Evolutionary conservation across 179 eudicot genomes (phyloP).

Genomic region (Amaranthus tricolor): DNA sequence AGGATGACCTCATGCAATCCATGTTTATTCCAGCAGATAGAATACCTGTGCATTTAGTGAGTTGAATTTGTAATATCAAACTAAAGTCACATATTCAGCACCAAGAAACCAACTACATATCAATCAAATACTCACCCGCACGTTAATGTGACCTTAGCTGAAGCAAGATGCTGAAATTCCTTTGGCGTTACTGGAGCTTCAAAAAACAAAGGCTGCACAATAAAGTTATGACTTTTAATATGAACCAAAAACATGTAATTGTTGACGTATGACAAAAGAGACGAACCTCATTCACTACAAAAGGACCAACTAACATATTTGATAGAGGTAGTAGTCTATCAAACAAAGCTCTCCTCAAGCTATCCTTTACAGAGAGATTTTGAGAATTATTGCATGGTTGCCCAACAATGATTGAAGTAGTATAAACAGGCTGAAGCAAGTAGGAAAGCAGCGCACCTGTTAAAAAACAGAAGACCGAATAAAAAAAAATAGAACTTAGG

Average conservation of each 20-base stretch:
- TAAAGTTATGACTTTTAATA: constrained; percentile 1
- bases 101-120: neutral
- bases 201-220: constrained; percentile 58
- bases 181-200: constrained; percentile 69
- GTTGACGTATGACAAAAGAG: constrained; percentile 10
- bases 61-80: neutral
- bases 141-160: constrained; percentile 68
- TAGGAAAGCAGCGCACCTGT: constrained; percentile 82
- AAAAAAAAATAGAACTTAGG: neutral
- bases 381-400: constrained; percentile 37
- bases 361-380: constrained; percentile 30
- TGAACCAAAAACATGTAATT: neutral
- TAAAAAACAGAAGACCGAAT: neutral
- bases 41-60: constrained; percentile 47
- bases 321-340: constrained; percentile 58
- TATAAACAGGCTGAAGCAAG: constrained; percentile 72
- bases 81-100: neutral
- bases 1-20: constrained; percentile 85
- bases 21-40: constrained; percentile 77
- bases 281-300: constrained; percentile 70
- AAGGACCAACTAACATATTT: constrained; percentile 44
- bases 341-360: constrained; percentile 58
- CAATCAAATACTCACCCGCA: constrained; percentile 65
- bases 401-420: constrained; percentile 75
- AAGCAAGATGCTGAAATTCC: constrained; percentile 80